Evolutionary conservation across 805 yeast genomes (phyloP).

Genomic region (Candida arabinofermentans): DNA sequence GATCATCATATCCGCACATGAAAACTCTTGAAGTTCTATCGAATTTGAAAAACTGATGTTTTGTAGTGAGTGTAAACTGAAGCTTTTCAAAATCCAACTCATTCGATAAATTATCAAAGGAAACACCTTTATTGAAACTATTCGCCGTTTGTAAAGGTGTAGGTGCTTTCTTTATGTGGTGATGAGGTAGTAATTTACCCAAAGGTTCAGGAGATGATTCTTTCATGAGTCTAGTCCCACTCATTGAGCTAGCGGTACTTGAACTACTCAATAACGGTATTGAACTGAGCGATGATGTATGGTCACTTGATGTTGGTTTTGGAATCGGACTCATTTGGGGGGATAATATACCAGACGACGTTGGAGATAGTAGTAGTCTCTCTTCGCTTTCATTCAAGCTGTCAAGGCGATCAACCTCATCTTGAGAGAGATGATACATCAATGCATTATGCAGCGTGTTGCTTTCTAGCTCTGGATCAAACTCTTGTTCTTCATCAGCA

Average conservation of each 20-base stretch:
- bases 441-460: conserved; percentile 29
- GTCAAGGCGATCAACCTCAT: conserved; percentile 14
- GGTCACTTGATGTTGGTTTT: not conserved
- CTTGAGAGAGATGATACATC: conserved; percentile 22
- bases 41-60: conserved; percentile 34
- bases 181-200: not conserved
- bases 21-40: conserved; percentile 38
- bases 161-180: conserved; percentile 1
- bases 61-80: conserved; percentile 35
- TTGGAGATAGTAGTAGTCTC: conserved; percentile 18
- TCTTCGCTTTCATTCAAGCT: conserved; percentile 8
- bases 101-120: conserved; percentile 41
- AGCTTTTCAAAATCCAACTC: conserved; percentile 24
- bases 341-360: not conserved
- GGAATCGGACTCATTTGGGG: not conserved
- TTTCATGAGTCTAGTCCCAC: not conserved
- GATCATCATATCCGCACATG: conserved; percentile 40
- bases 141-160: conserved; percentile 7
- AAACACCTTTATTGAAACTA: conserved; percentile 30
- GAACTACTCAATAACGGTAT: not conserved
- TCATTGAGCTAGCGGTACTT: not conserved
- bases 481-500: conserved; percentile 13
- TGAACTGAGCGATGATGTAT: not conserved
- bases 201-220: not conserved
- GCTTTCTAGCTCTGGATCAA: conserved; percentile 25